Evolutionary conservation across 2,329 filamentous ascomycete genomes (phyloP).

Genomic region (Penicillium sp.): DNA sequence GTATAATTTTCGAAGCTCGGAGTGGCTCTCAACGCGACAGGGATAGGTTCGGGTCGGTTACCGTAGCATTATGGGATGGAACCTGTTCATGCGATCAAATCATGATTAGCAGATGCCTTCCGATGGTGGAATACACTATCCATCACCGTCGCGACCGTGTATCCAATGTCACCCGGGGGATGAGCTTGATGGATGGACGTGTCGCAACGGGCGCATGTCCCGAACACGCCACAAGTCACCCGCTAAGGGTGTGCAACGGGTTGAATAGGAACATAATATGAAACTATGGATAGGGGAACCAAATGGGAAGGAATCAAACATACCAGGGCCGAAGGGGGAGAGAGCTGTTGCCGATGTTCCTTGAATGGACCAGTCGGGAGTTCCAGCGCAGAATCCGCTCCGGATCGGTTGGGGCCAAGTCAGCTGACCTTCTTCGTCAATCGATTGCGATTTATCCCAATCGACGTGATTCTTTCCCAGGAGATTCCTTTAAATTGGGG

Average conservation of each 20-base stretch:
- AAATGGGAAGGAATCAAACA: conserved; percentile 9
- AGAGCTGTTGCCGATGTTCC: conserved; percentile 6
- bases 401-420: conserved; percentile 4
- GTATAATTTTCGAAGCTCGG: conserved; percentile 15
- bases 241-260: conserved; percentile 1
- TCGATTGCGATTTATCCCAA: conserved; percentile 3
- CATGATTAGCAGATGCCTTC: conserved; percentile 8
- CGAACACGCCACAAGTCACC: conserved; percentile 1
- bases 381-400: conserved; percentile 10
- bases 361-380: conserved; percentile 4
- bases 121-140: not conserved
- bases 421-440: conserved; percentile 6
- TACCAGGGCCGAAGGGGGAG: conserved; percentile 17
- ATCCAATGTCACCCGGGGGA: conserved; percentile 1
- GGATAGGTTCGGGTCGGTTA: conserved; percentile 19
- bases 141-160: conserved; percentile 11
- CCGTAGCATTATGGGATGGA: conserved; percentile 26
- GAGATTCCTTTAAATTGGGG: not conserved
- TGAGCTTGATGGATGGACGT: conserved; percentile 11
- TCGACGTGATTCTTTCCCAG: not conserved
- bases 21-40: conserved; percentile 21
- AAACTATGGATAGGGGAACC: conserved; percentile 1
- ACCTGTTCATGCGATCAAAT: conserved; percentile 3
- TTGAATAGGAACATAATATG: not conserved
- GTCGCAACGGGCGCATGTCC: conserved; percentile 17